Evolutionary conservation across 768 basidiomycete genomes (phyloP), one percentile per base, ranked within the genome.

Genomic region (Podaxis pistillaris): DNA sequence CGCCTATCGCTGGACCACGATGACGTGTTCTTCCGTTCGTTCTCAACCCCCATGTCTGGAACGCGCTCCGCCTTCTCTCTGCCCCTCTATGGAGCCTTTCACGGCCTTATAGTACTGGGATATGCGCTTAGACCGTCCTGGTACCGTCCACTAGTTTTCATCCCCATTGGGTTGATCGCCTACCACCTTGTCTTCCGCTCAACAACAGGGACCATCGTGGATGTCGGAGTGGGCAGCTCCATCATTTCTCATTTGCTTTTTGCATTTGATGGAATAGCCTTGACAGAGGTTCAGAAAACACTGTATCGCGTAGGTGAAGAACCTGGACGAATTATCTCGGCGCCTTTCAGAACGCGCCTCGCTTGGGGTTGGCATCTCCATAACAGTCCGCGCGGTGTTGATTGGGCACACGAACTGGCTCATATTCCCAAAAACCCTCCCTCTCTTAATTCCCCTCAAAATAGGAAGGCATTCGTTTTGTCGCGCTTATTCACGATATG

Each of bases 361-460:
- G 58, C 57, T 44, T 78, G 77, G 76, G 71, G 73, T 24, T 59
- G 70, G 19, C 66, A 70, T 46, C 67, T 78, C 15, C 68, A 71
- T 44, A 65, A 67, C 40, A 76, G 71, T 44, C 70, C 74, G 1
- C 70, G 77, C 37, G 75, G 77, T 15, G 69, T 78, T 7, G 72
- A 75, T 36, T 78, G 75, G 75, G 65, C 69, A 17, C 73, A 75
- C 47, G 72, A 74, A 63, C 68, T 70, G 2, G 65, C 63, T 19
- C 33, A 65, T 56, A 58, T 67, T 64, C 58, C 71, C 56, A 41
- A 49, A 11, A 62, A 63, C 33, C 69, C 72, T 15, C 36, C 53
- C 64, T n/a, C 70, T 64, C 36, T 46, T 56, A 7, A 65, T 66
- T 13, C 63, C 67, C 12, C 70, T 24, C 44, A 50, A 33, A 44